These are phyloP conservation scores for Pilatotrama ljubarskyi DNA, from an alignment of 768 basidiomycete genomes.

Conservation along the genomic window DNA sequence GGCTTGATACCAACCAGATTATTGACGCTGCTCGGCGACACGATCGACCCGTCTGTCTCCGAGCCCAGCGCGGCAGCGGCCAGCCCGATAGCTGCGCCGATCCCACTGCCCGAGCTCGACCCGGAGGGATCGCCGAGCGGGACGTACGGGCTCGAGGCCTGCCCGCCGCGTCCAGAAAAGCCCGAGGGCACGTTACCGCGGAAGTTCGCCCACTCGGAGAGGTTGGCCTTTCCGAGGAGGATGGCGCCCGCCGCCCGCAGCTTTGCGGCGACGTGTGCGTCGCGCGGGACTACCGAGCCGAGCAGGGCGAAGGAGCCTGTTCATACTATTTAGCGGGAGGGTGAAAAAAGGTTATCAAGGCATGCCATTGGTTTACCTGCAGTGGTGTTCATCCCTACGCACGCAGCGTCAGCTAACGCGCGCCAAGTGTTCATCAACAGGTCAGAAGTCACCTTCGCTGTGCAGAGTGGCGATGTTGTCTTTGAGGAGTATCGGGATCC, in stretches of 20 bases:
- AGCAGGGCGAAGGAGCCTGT: conserved; percentile 36
- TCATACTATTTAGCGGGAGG: background rate
- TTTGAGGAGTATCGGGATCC: conserved; percentile 39
- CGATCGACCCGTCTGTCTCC: conserved; percentile 52
- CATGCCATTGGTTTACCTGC: conserved; percentile 23
- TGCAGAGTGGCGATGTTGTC: conserved; percentile 39
- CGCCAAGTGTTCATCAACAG: too few relatives aligned
- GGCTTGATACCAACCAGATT: conserved; percentile 45
- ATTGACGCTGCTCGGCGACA: conserved; percentile 42
- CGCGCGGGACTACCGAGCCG: conserved; percentile 36
- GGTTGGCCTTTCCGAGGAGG: conserved; percentile 44
- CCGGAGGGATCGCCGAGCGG: conserved; percentile 43
- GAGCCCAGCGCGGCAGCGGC: conserved; percentile 45
- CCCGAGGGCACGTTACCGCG: conserved; percentile 42
- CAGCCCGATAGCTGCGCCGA: conserved; percentile 43
- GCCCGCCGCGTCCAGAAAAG: conserved; percentile 50
- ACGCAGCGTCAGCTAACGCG: background rate
- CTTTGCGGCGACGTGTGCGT: conserved; percentile 34
- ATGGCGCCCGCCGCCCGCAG: conserved; percentile 40
- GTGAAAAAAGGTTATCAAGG: background rate
- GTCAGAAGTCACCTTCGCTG: conserved; percentile 32
- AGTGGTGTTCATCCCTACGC: conserved; percentile 40
- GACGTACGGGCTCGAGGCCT: conserved; percentile 43
- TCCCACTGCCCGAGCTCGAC: conserved; percentile 45
- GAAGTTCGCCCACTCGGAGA: conserved; percentile 48